These are phyloP conservation scores for Termitomyces sp. DNA, from an alignment of 768 basidiomycete genomes.

Conservation along the genomic window DNA sequence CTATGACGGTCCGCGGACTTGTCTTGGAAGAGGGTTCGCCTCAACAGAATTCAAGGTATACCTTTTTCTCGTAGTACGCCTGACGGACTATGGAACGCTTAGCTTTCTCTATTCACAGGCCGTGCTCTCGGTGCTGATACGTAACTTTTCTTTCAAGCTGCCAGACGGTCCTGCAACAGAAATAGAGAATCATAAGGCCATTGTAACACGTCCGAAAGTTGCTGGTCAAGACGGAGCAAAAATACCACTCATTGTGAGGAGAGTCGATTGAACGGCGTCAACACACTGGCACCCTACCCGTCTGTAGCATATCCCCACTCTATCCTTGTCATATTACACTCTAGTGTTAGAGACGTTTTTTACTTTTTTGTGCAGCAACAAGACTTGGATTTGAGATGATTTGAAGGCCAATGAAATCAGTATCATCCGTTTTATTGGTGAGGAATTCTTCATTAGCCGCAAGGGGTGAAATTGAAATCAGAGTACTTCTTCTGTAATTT, in stretches of 20 bases:
- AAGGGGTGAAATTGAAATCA: too few relatives aligned
- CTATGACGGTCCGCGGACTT: conserved; percentile 41
- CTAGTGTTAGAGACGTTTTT: too few relatives aligned
- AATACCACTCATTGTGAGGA: conserved; percentile 29
- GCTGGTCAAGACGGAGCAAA: conserved; percentile 24
- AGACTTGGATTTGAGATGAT: too few relatives aligned
- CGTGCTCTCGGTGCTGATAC: conserved; percentile 38
- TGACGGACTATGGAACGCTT: not conserved
- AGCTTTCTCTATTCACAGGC: conserved; percentile 23
- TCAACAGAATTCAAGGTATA: conserved; percentile 37
- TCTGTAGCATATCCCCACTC: too few relatives aligned
- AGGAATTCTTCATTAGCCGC: too few relatives aligned
- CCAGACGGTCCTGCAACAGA: conserved; percentile 30
- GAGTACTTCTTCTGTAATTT: too few relatives aligned
- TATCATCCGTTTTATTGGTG: too few relatives aligned
- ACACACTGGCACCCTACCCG: too few relatives aligned
- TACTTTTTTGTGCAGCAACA: too few relatives aligned
- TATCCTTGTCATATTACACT: too few relatives aligned
- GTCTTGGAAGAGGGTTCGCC: conserved; percentile 41
- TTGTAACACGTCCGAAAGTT: conserved; percentile 33
- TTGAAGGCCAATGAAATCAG: too few relatives aligned
- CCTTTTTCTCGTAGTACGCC: not conserved
- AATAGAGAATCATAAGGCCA: conserved; percentile 25
- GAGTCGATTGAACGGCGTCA: conserved; percentile 8
- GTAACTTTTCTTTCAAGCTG: conserved; percentile 37